Evolutionary conservation across 2,329 filamentous ascomycete genomes (phyloP).

Genomic region (Alternaria viburni): DNA sequence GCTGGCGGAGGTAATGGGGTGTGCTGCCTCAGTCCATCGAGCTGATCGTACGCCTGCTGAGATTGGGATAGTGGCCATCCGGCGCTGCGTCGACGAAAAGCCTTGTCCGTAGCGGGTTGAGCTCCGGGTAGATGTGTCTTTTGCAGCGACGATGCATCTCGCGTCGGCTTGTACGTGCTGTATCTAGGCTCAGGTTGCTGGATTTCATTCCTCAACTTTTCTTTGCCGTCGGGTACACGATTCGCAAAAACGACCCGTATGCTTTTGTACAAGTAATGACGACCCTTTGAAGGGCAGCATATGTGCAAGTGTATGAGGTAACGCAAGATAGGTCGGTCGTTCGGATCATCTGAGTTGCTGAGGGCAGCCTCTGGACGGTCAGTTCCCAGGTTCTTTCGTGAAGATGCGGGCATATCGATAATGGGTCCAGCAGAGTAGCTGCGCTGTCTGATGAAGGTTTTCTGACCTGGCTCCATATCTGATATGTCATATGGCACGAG

Average conservation of each 20-base stretch:
- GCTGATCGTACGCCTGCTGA: constrained; percentile 35
- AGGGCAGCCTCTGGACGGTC: constrained; percentile 61
- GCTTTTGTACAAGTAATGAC: constrained; percentile 89
- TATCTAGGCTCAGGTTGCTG: constrained; percentile 88
- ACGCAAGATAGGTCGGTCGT: constrained; percentile 75
- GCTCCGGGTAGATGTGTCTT: constrained; percentile 24
- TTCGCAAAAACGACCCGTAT: constrained; percentile 97
- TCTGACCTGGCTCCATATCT: constrained; percentile 92
- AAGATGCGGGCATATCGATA: constrained; percentile 69
- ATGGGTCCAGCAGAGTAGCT: constrained; percentile 89
- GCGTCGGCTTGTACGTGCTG: constrained; percentile 76
- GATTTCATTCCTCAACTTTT: constrained; percentile 87
- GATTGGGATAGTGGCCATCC: constrained; percentile 37
- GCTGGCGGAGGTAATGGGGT: constrained; percentile 41
- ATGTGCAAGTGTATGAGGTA: constrained; percentile 95
- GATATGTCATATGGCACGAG: constrained; percentile 89
- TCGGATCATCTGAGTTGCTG: constrained; percentile 56
- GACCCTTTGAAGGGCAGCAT: constrained; percentile 81
- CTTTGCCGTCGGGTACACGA: constrained; percentile 92
- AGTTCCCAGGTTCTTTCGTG: constrained; percentile 56
- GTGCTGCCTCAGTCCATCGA: constrained; percentile 32
- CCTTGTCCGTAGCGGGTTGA: constrained; percentile 35
- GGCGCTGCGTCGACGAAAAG: constrained; percentile 40
- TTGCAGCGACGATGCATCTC: constrained; percentile 46
- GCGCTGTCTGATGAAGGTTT: constrained; percentile 94